Conservation (phyloP, 1,139 yeast genomes). For the Pichia kudriavzevii region DNA sequence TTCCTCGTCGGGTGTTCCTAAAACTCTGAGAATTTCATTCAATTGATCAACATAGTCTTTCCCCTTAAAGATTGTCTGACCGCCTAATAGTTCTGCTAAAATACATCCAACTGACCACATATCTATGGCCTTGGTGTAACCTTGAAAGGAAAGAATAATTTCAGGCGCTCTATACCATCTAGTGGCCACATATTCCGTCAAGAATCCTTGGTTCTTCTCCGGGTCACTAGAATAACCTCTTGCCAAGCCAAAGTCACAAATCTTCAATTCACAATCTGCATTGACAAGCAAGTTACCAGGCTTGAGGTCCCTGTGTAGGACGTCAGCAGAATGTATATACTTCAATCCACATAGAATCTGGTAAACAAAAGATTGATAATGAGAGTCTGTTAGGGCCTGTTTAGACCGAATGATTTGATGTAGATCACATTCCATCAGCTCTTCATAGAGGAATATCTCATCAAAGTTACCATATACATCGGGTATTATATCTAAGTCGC, state of each 20-base stretch:
- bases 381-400: conserved; percentile 91
- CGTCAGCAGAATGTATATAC: conserved; percentile 93
- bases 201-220: conserved; percentile 79
- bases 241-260: conserved; percentile 95
- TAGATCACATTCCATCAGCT: conserved; percentile 96
- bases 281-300: conserved; percentile 91
- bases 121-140: conserved; percentile 92
- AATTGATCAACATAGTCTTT: conserved; percentile 94
- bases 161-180: conserved; percentile 99
- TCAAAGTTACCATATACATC: conserved; percentile 64
- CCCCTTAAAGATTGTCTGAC: conserved; percentile 88
- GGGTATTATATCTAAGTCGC: conserved; percentile 88
- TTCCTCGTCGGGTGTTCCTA: conserved; percentile 88
- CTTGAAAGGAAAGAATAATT: conserved; percentile 87
- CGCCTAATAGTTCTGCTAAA: conserved; percentile 85
- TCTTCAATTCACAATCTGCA: conserved; percentile 93
- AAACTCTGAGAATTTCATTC: conserved; percentile 72
- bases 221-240: conserved; percentile 87
- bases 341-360: conserved; percentile 91
- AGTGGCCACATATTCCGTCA: conserved; percentile 96
- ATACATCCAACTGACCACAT: conserved; percentile 98
- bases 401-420: conserved; percentile 92
- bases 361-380: conserved; percentile 85
- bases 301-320: conserved; percentile 85
- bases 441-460: conserved; percentile 88